Evolutionary conservation across 148 eudicot species (phyloP).

Genomic region (Diospyros lotus): DNA sequence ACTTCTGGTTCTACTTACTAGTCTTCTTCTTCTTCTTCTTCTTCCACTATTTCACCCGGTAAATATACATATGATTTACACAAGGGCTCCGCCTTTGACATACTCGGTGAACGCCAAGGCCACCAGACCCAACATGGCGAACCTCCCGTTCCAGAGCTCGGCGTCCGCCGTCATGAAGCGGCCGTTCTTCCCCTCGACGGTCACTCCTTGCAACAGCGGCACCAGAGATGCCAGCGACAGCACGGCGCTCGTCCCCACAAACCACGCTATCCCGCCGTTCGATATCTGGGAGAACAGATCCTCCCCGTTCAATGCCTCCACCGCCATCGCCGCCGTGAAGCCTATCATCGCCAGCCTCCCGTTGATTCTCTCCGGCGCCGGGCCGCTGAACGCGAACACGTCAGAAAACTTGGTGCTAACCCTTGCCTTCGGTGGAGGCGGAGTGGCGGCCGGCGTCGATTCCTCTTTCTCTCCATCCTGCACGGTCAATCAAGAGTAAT

Average conservation of each 20-base stretch:
- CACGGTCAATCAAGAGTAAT: background rate
- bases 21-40: no score
- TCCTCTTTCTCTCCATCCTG: slow-evolving; percentile 12
- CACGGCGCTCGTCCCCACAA: slow-evolving; percentile 51
- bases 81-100: slow-evolving; percentile 63
- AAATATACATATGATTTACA: slow-evolving; percentile 12
- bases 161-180: slow-evolving; percentile 68
- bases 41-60: no score
- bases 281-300: slow-evolving; percentile 61
- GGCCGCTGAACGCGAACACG: slow-evolving; percentile 72
- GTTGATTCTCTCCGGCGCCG: slow-evolving; percentile 89
- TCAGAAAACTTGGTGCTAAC: slow-evolving; percentile 64
- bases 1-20: no score
- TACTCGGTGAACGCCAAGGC: slow-evolving; percentile 78
- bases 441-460: background rate
- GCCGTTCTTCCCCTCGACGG: slow-evolving; percentile 31
- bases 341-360: slow-evolving; percentile 91
- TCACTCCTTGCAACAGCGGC: slow-evolving; percentile 53
- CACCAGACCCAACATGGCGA: slow-evolving; percentile 80
- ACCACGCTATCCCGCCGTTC: slow-evolving; percentile 66
- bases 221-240: slow-evolving; percentile 60
- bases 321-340: slow-evolving; percentile 64
- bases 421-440: slow-evolving; percentile 24
- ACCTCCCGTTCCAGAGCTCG: slow-evolving; percentile 76
- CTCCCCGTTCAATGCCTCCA: slow-evolving; percentile 56